phyloP scores from a whole-genome alignment of 805 yeast genomes.

The Saturnispora ahearnii region DNA sequence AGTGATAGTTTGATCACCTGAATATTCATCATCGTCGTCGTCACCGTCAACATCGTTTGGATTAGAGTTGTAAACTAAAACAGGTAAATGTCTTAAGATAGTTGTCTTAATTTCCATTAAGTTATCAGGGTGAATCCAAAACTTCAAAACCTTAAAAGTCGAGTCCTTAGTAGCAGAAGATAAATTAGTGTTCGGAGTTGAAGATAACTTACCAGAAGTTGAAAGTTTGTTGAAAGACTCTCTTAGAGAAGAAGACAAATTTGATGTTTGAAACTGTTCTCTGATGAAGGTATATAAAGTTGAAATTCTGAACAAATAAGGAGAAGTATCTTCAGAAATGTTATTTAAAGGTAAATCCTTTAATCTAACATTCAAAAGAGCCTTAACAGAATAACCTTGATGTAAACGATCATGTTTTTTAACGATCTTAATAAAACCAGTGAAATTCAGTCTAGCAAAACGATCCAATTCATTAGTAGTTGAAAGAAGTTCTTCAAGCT shows the following conservation, averaged over 20 bases:
- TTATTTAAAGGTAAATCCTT: constrained; percentile 78
- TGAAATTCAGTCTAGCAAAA: constrained; percentile 85
- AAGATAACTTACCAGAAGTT: constrained; percentile 28
- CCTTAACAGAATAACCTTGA: constrained; percentile 79
- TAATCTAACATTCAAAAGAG: constrained; percentile 79
- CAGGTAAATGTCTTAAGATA: constrained; percentile 87
- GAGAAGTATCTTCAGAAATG: constrained; percentile 82
- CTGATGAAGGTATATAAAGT: constrained; percentile 73
- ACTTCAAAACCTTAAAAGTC: constrained; percentile 59
- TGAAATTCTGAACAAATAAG: constrained; percentile 75
- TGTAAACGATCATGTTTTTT: constrained; percentile 94
- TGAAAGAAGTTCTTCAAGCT: constrained; percentile 64
- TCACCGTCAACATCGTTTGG: constrained; percentile 36
- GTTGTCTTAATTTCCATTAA: constrained; percentile 97
- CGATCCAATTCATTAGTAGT: constrained; percentile 80
- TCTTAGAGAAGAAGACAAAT: constrained; percentile 31
- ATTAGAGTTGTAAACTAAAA: constrained; percentile 59
- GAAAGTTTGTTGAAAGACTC: constrained; percentile 41
- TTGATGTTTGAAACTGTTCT: constrained; percentile 46
- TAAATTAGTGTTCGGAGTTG: constrained; percentile 26
- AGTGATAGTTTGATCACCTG: constrained; percentile 73
- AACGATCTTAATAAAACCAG: constrained; percentile 91
- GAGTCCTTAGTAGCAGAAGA: constrained; percentile 13
- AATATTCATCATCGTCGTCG: constrained; percentile 40
- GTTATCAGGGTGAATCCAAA: constrained; percentile 97